These are phyloP conservation scores for Metarhizium humberi DNA, from an alignment of 2,329 filamentous ascomycete genomes.

Conservation along the genomic window DNA sequence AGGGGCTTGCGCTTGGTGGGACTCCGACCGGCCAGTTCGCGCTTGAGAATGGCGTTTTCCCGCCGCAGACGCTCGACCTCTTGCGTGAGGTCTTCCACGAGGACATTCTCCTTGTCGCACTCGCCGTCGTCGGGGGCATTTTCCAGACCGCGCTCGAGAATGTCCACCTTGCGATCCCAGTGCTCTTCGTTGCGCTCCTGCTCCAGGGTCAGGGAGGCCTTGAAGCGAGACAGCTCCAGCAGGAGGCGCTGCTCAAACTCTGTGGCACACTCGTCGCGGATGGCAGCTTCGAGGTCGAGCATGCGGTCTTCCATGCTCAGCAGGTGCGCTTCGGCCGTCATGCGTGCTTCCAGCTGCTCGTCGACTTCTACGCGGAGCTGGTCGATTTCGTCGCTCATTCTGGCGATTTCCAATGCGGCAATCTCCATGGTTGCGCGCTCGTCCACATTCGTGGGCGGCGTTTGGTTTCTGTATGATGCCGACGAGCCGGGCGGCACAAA, in stretches of 20 bases:
- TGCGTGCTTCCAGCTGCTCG: conserved; percentile 60
- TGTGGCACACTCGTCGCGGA: conserved; percentile 79
- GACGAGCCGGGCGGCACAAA: conserved; percentile 30
- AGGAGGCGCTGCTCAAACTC: conserved; percentile 77
- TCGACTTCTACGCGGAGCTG: conserved; percentile 60
- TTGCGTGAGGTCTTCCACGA: conserved; percentile 54
- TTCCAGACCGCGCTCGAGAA: conserved; percentile 42
- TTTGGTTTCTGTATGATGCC: conserved; percentile 27
- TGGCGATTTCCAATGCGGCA: conserved; percentile 69
- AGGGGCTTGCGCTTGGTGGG: conserved; percentile 51
- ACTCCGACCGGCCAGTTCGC: conserved; percentile 55
- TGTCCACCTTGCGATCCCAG: conserved; percentile 75
- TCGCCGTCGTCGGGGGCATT: conserved; percentile 42
- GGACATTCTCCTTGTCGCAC: conserved; percentile 51
- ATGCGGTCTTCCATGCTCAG: conserved; percentile 58
- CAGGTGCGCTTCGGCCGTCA: conserved; percentile 65
- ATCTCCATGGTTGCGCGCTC: conserved; percentile 70
- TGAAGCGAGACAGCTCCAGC: conserved; percentile 72
- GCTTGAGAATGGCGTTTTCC: conserved; percentile 55
- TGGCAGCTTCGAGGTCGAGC: conserved; percentile 64
- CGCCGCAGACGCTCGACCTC: conserved; percentile 63
- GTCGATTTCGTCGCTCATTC: conserved; percentile 65
- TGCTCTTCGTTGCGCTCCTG: conserved; percentile 74
- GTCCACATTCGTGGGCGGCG: conserved; percentile 29
- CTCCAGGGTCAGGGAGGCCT: conserved; percentile 67